Percentiles rank a stretch among this genome's conserved stretches.
phyloP scores from a whole-genome alignment of 129 eudicot genomes.

The Lactuca sativa region DNA sequence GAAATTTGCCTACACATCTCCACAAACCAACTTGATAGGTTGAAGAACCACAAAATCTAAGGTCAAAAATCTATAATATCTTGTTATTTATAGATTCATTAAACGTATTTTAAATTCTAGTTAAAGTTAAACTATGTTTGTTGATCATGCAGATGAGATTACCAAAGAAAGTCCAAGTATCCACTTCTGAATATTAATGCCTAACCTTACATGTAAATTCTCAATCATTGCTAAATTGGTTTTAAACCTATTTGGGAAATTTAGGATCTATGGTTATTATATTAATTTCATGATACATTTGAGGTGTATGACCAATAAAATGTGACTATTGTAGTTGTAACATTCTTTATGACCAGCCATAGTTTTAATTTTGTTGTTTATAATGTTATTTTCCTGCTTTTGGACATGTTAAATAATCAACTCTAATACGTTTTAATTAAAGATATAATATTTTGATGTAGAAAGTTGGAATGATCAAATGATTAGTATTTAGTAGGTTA shows the following conservation, averaged over 20 bases:
- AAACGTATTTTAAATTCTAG: not conserved
- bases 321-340: too few relatives aligned
- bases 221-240: not conserved
- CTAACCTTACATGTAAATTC: conserved; percentile 8
- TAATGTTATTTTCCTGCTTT: too few relatives aligned
- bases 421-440: too few relatives aligned
- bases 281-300: too few relatives aligned
- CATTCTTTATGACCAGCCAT: too few relatives aligned
- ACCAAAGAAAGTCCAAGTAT: conserved; percentile 47
- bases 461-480: too few relatives aligned
- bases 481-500: too few relatives aligned
- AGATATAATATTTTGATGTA: too few relatives aligned
- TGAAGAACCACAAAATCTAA: conserved; percentile 77
- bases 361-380: too few relatives aligned
- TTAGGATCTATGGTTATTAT: too few relatives aligned
- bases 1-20: conserved; percentile 54
- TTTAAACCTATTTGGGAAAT: not conserved
- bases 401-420: too few relatives aligned
- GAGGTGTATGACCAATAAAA: too few relatives aligned
- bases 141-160: conserved; percentile 67
- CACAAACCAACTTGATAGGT: conserved; percentile 49
- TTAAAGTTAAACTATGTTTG: not conserved
- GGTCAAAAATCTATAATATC: conserved; percentile 36
- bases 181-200: conserved; percentile 29
- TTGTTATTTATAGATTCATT: not conserved